phyloP scores from a whole-genome alignment of 2,329 filamentous ascomycete species.

The Colletotrichum paranaense region DNA sequence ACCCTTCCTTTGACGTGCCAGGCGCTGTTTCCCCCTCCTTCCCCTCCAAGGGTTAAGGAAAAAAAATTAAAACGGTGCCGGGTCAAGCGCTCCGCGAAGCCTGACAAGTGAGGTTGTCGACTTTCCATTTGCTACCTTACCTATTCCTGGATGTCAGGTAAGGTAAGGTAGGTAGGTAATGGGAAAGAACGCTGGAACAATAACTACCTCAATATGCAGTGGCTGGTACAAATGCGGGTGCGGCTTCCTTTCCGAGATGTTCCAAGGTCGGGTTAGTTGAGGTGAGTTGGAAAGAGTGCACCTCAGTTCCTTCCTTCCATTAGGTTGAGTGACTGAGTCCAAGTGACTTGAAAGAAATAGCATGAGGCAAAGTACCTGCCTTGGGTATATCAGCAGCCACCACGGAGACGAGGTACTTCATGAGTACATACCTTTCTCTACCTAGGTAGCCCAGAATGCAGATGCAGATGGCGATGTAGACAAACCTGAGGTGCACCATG shows the following conservation, averaged over 20 bases:
- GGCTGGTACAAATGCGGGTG: conserved; percentile 11
- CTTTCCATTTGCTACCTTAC: neutral
- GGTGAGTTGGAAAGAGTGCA: no score
- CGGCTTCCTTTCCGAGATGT: conserved; percentile 27
- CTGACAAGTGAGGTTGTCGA: neutral
- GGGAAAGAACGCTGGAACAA: neutral
- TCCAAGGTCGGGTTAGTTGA: neutral
- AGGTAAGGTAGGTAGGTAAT: neutral
- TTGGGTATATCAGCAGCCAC: neutral
- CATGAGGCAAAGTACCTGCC: no score
- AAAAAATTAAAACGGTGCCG: conserved; percentile 28
- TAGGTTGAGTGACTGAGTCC: neutral
- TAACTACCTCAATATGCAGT: neutral
- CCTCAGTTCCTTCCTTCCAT: neutral
- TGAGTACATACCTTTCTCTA: neutral
- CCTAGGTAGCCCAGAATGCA: neutral
- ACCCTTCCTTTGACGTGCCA: neutral
- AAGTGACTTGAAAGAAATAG: neutral
- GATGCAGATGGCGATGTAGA: no score
- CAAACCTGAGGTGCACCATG: neutral
- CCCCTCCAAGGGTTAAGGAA: neutral
- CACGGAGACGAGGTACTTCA: neutral
- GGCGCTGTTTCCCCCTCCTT: conserved; percentile 26
- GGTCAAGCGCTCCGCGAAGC: conserved; percentile 34
- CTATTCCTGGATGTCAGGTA: neutral